Evolutionary conservation across 306 rosid species (phyloP).

Genomic region (Abrus pulchellus): DNA sequence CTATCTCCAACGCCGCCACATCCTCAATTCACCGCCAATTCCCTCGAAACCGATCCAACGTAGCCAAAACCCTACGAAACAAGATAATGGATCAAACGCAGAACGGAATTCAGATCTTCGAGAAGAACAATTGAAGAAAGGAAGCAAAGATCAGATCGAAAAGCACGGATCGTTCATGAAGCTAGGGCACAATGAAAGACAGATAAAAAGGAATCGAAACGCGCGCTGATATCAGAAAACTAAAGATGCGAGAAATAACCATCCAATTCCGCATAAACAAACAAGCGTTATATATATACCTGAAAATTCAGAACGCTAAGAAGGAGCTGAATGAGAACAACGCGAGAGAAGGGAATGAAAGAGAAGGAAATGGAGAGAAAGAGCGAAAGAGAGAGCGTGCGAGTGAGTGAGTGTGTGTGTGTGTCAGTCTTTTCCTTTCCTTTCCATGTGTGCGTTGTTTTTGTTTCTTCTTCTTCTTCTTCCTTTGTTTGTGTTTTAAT

Average conservation of each 20-base stretch:
- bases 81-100: constrained; percentile 27
- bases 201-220: constrained; percentile 10
- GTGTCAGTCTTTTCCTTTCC: constrained; percentile 62
- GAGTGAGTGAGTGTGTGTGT: not conserved
- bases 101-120: constrained; percentile 62
- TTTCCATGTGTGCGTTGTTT: constrained; percentile 52
- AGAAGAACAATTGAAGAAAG: constrained; percentile 6
- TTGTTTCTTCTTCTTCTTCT: constrained; percentile 2
- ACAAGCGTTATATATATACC: not conserved
- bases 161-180: constrained; percentile 18
- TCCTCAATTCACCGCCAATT: constrained; percentile 49
- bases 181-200: not conserved
- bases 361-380: not conserved
- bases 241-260: not conserved
- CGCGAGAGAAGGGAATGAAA: constrained; percentile 1
- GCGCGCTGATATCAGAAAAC: not conserved
- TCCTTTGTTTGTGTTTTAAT: not conserved
- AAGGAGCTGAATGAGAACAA: constrained; percentile 21
- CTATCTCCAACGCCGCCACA: constrained; percentile 46
- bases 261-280: too few species aligned
- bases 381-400: not conserved
- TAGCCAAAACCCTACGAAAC: constrained; percentile 44
- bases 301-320: constrained; percentile 13
- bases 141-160: constrained; percentile 66
- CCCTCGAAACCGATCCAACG: constrained; percentile 35